A percentile compares a stretch with the other conserved stretches of the same genome.
phyloP scores from a whole-genome alignment of 1,284 basidiomycete genomes.

The Rhodotorula sp. region DNA sequence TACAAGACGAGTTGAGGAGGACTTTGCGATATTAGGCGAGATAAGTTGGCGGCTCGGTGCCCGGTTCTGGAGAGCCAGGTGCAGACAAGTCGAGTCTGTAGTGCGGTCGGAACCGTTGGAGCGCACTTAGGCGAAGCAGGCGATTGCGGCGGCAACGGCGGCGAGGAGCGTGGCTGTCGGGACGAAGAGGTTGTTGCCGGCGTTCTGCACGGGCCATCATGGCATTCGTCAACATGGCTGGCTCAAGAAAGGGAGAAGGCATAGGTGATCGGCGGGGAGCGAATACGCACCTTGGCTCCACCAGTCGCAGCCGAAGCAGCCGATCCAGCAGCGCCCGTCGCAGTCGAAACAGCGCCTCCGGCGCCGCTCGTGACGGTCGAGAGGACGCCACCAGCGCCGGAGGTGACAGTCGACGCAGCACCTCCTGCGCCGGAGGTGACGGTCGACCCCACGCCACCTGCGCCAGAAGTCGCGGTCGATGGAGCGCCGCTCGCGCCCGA shows the following conservation, averaged over 20 bases:
- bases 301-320: background rate
- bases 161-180: background rate
- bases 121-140: background rate
- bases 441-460: background rate
- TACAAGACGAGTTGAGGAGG: no score
- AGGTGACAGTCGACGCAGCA: background rate
- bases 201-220: no score
- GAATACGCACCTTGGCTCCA: background rate
- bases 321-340: background rate
- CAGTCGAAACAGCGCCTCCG: background rate
- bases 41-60: no score
- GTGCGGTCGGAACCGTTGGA: no score
- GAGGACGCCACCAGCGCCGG: background rate
- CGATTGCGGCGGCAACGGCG: slow-evolving; percentile 2
- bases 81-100: no score
- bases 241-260: no score
- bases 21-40: no score
- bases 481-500: background rate
- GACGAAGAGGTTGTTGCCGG: background rate
- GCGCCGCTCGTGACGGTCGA: background rate
- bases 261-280: no score
- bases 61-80: no score
- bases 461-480: background rate
- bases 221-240: no score
- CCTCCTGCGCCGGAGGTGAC: background rate